Evolutionary conservation across 805 yeast species (phyloP), one percentile per base, ranked within the genome.

Genomic region (Cyberlindnera galapagoensis): DNA sequence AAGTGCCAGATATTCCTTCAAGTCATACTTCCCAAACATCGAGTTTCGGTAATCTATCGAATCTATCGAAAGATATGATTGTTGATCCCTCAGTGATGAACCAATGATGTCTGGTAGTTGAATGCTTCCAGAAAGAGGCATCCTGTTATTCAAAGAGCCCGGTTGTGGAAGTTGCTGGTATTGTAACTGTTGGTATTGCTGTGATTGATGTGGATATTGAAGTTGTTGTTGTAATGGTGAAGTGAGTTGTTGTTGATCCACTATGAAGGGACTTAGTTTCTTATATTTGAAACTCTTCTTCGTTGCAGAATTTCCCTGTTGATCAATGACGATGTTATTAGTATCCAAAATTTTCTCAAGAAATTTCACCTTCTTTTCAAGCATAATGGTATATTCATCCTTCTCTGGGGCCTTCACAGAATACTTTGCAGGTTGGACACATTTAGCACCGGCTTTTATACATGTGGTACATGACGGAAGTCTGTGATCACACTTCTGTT

Each of bases 401-500:
- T 73, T 74, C 5, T 53, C 55, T 9, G 65, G 67, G 9, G 60
- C 54, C 40, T 57, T 62, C 5, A 56, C 60, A 1, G 69, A 66
- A 40, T 76, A 76, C 31, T 74, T 65, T 5, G 71, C 76, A 0
- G 86, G 86, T 49, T 77, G 80, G 6, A 76, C 61, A 51, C 85
- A 77, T 37, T 66, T 58, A 6, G 68, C 74, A 20, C 73, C 76
- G 2, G 83, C 78, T 46, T 75, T 75, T 33, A 76, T 56, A 56
- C 85, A 78, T 25, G 76, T 74, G 5, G 82, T 72, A 46, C 85
- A 77, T 30, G 74, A 63, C 6, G 84, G 84, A 9, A 69, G 52
- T 29, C 78, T 61, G 35, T 76, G 82, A 43, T 78, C 83, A 56
- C 85, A 77, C 47, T 73, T 71, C 45, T 74, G 79, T 44, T 74